Evolutionary conservation across 805 yeast species (phyloP).

Genomic region (Crinitomyces ghanaensis): DNA sequence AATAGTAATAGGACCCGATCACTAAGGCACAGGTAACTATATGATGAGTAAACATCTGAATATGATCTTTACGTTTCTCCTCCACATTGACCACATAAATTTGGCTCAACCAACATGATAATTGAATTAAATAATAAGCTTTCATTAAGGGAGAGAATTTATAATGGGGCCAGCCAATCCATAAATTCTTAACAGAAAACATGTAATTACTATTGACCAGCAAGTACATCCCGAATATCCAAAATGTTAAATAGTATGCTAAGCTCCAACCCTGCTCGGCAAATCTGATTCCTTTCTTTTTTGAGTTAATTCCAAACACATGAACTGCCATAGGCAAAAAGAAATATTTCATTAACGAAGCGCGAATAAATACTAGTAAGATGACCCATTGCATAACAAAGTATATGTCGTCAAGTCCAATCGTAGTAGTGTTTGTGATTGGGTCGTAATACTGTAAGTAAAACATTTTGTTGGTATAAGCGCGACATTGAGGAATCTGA

Average conservation of each 20-base stretch:
- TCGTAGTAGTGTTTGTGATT: slow-evolving; percentile 10
- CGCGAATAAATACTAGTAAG: slow-evolving; percentile 45
- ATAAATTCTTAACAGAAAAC: slow-evolving; percentile 45
- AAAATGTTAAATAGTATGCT: slow-evolving; percentile 46
- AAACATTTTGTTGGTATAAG: slow-evolving; percentile 29
- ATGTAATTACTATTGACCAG: slow-evolving; percentile 50
- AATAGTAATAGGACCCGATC: slow-evolving; percentile 59
- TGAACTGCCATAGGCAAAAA: slow-evolving; percentile 45
- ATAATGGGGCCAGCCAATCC: slow-evolving; percentile 66
- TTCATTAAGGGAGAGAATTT: slow-evolving; percentile 43
- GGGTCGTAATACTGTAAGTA: slow-evolving; percentile 31
- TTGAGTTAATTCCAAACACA: slow-evolving; percentile 31
- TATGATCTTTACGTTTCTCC: slow-evolving; percentile 67
- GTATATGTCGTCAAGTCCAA: slow-evolving; percentile 17
- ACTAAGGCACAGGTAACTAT: slow-evolving; percentile 62
- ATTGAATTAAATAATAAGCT: slow-evolving; percentile 56
- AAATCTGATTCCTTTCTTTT: slow-evolving; percentile 52
- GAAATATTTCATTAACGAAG: slow-evolving; percentile 45
- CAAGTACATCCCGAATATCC: slow-evolving; percentile 45
- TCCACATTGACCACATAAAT: slow-evolving; percentile 67
- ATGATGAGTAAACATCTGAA: slow-evolving; percentile 84
- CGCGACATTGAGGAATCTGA: slow-evolving; percentile 20
- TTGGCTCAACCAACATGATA: slow-evolving; percentile 77
- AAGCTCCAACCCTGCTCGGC: slow-evolving; percentile 82
- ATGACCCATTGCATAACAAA: slow-evolving; percentile 44